Conservation (phyloP, 305 asterid species). For the Andrographis paniculata region DNA sequence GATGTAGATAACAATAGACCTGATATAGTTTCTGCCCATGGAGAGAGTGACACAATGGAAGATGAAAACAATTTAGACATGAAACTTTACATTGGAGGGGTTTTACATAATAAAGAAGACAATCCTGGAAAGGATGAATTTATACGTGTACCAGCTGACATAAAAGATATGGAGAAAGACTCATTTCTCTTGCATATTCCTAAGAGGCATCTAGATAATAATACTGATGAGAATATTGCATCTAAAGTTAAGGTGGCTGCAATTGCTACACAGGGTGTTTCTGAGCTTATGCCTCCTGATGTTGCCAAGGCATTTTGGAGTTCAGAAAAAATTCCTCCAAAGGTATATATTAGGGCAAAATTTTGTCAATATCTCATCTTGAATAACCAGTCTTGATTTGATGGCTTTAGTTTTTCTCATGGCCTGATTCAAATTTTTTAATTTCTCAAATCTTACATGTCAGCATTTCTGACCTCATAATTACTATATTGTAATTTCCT, state of each 20-base stretch:
- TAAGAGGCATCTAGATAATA: slow-evolving; percentile 42
- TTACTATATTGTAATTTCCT: slow-evolving; percentile 8
- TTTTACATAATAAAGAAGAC: slow-evolving; percentile 73
- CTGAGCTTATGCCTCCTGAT: slow-evolving; percentile 94
- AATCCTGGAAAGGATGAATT: slow-evolving; percentile 55
- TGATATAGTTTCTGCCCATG: slow-evolving; percentile 47
- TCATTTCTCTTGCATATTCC: slow-evolving; percentile 81
- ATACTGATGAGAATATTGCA: slow-evolving; percentile 38
- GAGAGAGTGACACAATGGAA: slow-evolving; percentile 36
- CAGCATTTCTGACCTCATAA: slow-evolving; percentile 11
- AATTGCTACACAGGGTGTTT: slow-evolving; percentile 59
- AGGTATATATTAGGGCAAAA: slow-evolving; percentile 44
- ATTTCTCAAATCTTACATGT: slow-evolving; percentile 1
- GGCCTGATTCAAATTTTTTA: neutral
- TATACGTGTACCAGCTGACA: slow-evolving; percentile 77
- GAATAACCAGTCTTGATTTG: too few relatives aligned
- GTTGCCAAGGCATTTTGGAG: slow-evolving; percentile 82
- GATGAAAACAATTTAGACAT: slow-evolving; percentile 55
- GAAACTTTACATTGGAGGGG: slow-evolving; percentile 86
- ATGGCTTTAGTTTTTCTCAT: neutral
- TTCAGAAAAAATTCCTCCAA: slow-evolving; percentile 67
- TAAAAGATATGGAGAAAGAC: slow-evolving; percentile 65
- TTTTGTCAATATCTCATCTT: too few relatives aligned
- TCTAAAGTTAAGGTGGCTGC: slow-evolving; percentile 52
- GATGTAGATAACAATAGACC: slow-evolving; percentile 35